Evolutionary conservation across 225 moss, liverwort and hornwort genomes (phyloP).

Genomic region (Polytrichum commune): DNA sequence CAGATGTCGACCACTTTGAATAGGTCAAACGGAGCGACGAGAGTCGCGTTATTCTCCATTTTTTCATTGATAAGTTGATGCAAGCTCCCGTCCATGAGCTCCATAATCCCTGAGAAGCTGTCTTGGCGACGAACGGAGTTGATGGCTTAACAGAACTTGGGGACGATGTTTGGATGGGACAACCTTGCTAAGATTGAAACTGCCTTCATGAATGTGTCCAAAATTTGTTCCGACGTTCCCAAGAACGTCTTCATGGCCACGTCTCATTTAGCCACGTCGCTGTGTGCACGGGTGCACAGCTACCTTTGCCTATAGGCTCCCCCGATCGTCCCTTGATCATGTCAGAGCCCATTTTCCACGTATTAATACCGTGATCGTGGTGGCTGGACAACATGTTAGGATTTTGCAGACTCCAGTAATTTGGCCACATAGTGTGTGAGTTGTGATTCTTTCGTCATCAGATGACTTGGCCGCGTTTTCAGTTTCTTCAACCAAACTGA

Average conservation of each 20-base stretch:
- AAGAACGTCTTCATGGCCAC: not conserved
- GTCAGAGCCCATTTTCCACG: too few species aligned
- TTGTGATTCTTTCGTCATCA: too few species aligned
- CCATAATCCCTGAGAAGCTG: not conserved
- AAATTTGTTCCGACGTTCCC: not conserved
- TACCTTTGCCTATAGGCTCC: not conserved
- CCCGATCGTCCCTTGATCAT: too few species aligned
- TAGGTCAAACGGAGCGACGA: not conserved
- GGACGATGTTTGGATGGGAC: not conserved
- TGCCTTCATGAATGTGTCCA: not conserved
- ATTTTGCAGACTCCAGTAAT: too few species aligned
- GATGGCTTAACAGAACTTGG: not conserved
- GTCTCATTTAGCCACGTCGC: not conserved
- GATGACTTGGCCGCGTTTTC: too few species aligned
- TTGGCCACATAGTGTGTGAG: too few species aligned
- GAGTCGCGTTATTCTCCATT: not conserved
- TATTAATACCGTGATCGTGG: too few species aligned
- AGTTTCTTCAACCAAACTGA: too few species aligned
- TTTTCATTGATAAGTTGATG: not conserved
- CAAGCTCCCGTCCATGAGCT: not conserved
- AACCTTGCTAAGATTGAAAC: not conserved
- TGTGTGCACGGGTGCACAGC: not conserved
- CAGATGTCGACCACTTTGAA: conserved; percentile 1
- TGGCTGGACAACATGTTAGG: too few species aligned
- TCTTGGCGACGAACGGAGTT: not conserved